Evolutionary conservation across 2,329 filamentous ascomycete genomes (phyloP), one percentile per base, ranked within the genome.

Genomic region (Diaporthe nobilis): DNA sequence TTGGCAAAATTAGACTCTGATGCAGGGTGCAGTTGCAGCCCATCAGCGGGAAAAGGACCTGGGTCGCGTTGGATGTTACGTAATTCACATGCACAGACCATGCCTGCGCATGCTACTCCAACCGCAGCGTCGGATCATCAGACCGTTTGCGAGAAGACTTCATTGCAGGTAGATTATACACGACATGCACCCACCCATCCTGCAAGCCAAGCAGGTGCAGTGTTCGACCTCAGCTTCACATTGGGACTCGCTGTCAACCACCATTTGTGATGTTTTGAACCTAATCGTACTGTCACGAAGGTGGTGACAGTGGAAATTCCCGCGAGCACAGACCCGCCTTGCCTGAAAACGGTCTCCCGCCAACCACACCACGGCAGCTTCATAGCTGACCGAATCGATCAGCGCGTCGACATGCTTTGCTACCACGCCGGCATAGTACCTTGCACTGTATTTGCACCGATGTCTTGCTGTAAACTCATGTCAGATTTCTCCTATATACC

Each of bases 121-220:
- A 31, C 25, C 25, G 34, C 34, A 34, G 34, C 34, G 34, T 53
- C 49, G 4, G 6, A 47, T 15, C 57, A n/a, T 25, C 15, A 31
- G 25, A 49, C 61, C 65, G 65, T 70, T 70, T 70, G 65, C n/a
- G n/a, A 20, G 39, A 17, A 37, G 22, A 13, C 34, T n/a, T 39
- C 34, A 39, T 25, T 42, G 6, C 44, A 1, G 17, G 10, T 39
- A 12, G 22, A 39, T 13, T 7, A 25, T 22, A 39, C 37, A 17
- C 5, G 13, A 61, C n/a, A 61, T 61, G 58, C 58, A 55, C 34
- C 34, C 34, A 42, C 47, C 47, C 49, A 39, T 12, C n/a, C 39
- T 47, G 31, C 57, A 37, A 37, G 31, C 6, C 31, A n/a, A 37
- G 17, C 20, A 39, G 57, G 20, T 60, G 57, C 34, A n/a, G 10